A percentile compares a stretch with the other conserved stretches of the same genome.
These are phyloP conservation scores for Puya raimondii DNA, from an alignment of 176 grass and related monocot genomes.

Conservation along the genomic window DNA sequence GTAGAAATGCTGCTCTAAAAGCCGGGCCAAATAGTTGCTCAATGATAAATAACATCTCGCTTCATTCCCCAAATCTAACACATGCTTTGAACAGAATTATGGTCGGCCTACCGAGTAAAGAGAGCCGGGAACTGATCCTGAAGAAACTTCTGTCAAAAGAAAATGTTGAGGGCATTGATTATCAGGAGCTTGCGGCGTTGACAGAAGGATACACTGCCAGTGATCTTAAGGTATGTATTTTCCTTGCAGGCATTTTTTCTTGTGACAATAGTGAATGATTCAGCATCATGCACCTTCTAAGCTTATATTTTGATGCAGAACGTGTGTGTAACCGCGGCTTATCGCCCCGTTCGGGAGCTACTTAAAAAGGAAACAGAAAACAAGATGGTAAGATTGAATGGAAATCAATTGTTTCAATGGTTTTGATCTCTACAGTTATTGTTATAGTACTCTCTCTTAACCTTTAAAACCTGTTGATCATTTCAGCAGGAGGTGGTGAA, in stretches of 20 bases:
- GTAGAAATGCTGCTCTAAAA: too few species aligned
- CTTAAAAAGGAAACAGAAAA: slow-evolving; percentile 50
- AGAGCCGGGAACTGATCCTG: slow-evolving; percentile 71
- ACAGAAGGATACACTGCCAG: slow-evolving; percentile 98
- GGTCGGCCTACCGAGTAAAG: slow-evolving; percentile 70
- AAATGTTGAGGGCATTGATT: slow-evolving; percentile 74
- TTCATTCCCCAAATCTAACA: too few species aligned
- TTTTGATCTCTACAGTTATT: too few species aligned
- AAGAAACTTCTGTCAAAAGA: slow-evolving; percentile 81
- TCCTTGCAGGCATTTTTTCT: background rate
- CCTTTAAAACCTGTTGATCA: too few species aligned
- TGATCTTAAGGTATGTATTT: slow-evolving; percentile 60
- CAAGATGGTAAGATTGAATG: slow-evolving; percentile 19
- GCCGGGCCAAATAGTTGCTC: too few species aligned
- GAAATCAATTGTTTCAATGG: too few species aligned
- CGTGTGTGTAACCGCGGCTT: slow-evolving; percentile 80
- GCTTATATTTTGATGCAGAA: slow-evolving; percentile 50
- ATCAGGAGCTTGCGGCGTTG: slow-evolving; percentile 61
- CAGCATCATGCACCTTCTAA: background rate
- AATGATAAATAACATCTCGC: too few species aligned
- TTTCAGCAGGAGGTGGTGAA: too few species aligned
- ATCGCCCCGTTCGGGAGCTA: slow-evolving; percentile 85
- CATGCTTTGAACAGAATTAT: slow-evolving; percentile 45
- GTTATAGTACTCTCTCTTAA: too few species aligned
- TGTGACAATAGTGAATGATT: background rate